These are phyloP conservation scores for Pouteria glomerata DNA, from an alignment of 148 eudicot genomes.

Conservation along the genomic window DNA sequence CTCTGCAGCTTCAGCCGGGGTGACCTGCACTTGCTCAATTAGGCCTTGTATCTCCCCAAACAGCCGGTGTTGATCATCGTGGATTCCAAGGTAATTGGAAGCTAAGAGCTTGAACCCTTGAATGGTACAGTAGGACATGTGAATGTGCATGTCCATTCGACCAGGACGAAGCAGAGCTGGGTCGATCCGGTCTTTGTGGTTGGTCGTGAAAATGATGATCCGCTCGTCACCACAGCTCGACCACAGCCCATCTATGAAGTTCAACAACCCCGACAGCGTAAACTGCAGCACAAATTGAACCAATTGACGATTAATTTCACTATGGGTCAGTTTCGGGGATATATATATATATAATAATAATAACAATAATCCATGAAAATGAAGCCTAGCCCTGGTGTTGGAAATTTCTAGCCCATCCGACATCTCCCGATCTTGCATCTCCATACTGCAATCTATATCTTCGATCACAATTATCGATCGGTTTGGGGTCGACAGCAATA, in stretches of 20 bases:
- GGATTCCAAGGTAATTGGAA: constrained; percentile 28
- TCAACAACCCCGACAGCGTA: constrained; percentile 36
- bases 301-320: too few species aligned
- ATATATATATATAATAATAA: too few species aligned
- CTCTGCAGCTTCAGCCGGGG: constrained; percentile 46
- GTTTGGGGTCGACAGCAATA: constrained; percentile 23
- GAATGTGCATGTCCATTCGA: constrained; percentile 47
- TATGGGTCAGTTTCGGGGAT: too few species aligned
- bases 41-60: constrained; percentile 25
- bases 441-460: constrained; percentile 33
- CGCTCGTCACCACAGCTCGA: constrained; percentile 48
- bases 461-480: constrained; percentile 33
- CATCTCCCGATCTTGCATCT: constrained; percentile 16
- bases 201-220: constrained; percentile 41
- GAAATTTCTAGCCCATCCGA: not conserved
- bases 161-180: constrained; percentile 45
- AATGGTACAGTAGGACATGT: constrained; percentile 33
- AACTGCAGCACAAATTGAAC: constrained; percentile 19
- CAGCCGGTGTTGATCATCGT: constrained; percentile 6
- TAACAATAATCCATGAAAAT: not conserved
- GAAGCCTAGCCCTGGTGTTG: not conserved
- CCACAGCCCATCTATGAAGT: constrained; percentile 48
- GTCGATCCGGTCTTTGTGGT: constrained; percentile 36
- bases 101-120: constrained; percentile 32
- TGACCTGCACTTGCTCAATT: constrained; percentile 17